Evolutionary conservation across 768 basidiomycete genomes (phyloP), one percentile per base, ranked within the genome.

Genomic region (Phylloporus sp.): DNA sequence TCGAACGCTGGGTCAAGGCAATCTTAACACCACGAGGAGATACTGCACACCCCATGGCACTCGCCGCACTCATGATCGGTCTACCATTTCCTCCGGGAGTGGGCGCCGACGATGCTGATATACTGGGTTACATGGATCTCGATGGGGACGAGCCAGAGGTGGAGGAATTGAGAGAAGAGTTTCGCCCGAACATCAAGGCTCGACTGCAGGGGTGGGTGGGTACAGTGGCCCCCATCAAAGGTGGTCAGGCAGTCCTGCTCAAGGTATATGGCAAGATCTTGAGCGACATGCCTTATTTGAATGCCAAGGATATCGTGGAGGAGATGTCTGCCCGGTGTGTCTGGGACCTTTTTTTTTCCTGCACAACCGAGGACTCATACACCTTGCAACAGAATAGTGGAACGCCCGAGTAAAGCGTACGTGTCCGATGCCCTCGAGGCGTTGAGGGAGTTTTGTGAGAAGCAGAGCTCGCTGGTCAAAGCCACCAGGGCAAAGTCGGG

Each of bases 61-160:
- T 86, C 47, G 82, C 85, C 0, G 82, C 83, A 15, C 77, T 85
- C 75, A 78, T 86, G 75, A 80, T 84, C 63, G 80, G 80, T 1
- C 49, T 81, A 20, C 76, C 78, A 2, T 47, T 76, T 10, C 66
- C 72, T 3, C 71, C 70, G 0, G 71, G 71, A 27, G 73, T 69
- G 40, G 72, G 61, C 53, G 65, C 39, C 4, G 76, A 79, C 11
- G 77, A 70, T 1, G 59, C 69, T 8, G 84, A 85, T 50, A 63
- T 78, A 32, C 53, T 80, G 7, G 75, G 73, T 10, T 79, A 76
- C 56, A 65, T 81, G 13, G 82, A 83, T 45, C 44, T 80, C 23
- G 78, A 80, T 28, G 71, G 72, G 11, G 62, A 69, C 11, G 82
- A 85, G 44, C 72, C 79, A 0, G 83, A 85, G 52, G 56, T 80